Conservation (phyloP, 805 yeast species). For the Nakazawaea pomicola region DNA sequence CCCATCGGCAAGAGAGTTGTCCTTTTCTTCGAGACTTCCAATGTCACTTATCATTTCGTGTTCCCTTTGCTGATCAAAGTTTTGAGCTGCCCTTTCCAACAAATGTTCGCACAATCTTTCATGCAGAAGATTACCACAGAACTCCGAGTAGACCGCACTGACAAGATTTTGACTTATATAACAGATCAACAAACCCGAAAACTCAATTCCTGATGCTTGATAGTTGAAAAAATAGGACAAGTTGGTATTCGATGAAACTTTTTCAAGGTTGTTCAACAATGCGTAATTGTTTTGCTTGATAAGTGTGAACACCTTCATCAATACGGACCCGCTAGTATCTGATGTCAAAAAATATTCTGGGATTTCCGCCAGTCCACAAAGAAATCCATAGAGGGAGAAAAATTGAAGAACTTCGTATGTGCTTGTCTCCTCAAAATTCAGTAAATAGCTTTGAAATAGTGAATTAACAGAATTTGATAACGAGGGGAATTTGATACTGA, state of each 20-base stretch:
- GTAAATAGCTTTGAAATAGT: constrained; percentile 23
- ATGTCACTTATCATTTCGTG: constrained; percentile 8
- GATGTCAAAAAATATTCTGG: neutral
- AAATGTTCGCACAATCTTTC: constrained; percentile 1
- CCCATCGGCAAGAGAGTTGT: neutral
- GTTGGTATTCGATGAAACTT: neutral
- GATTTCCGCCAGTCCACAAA: constrained; percentile 24
- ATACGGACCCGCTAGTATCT: neutral
- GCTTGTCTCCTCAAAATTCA: neutral
- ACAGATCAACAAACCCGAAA: constrained; percentile 2
- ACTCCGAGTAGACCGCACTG: neutral
- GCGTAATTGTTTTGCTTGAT: constrained; percentile 39
- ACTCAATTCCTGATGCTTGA: constrained; percentile 3
- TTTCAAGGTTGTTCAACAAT: constrained; percentile 46
- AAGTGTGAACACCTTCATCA: neutral
- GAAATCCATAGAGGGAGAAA: constrained; percentile 33
- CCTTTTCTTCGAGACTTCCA: constrained; percentile 1
- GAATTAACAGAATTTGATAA: constrained; percentile 16
- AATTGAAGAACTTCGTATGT: constrained; percentile 17
- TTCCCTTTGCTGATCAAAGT: constrained; percentile 4
- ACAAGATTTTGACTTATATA: constrained; percentile 4
- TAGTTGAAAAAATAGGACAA: constrained; percentile 2
- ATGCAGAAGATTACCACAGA: neutral
- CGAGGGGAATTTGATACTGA: constrained; percentile 24
- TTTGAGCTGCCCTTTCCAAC: constrained; percentile 2